Conservation (phyloP, 2,329 filamentous ascomycete species). For the Cercospora brassicicola region DNA sequence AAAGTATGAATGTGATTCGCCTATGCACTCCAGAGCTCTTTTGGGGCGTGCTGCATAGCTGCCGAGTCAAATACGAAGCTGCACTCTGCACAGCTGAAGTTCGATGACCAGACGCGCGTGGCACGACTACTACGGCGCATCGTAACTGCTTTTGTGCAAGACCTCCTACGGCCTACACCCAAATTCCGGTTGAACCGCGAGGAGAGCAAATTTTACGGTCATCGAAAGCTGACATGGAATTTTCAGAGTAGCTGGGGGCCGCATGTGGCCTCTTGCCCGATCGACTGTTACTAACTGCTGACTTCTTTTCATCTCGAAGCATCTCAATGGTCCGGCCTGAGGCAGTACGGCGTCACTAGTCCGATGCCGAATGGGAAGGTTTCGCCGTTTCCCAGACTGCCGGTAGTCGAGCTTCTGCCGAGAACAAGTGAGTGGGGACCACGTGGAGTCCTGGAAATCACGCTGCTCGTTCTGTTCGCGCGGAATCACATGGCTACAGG, state of each 20-base stretch:
- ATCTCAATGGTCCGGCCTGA: not conserved
- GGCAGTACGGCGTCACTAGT: not conserved
- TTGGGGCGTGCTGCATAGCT: not conserved
- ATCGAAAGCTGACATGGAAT: not conserved
- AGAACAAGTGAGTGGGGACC: not conserved
- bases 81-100: not conserved
- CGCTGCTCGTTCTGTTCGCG: not conserved
- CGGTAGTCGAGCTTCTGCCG: not conserved
- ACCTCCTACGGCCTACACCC: not conserved
- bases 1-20: not conserved
- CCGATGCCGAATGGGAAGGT: not conserved
- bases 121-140: not conserved
- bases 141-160: not conserved
- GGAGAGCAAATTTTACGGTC: not conserved
- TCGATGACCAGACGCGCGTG: not conserved
- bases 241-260: not conserved
- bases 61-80: slow-evolving; percentile 1
- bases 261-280: not conserved
- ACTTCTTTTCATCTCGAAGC: not conserved
- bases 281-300: not conserved
- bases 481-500: not conserved
- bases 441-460: not conserved
- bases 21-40: not conserved
- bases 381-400: not conserved
- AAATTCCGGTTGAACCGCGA: not conserved